Base-by-base conservation (phyloP, 1,284 basidiomycete genomes). In the Volvariella volvacea region DNA sequence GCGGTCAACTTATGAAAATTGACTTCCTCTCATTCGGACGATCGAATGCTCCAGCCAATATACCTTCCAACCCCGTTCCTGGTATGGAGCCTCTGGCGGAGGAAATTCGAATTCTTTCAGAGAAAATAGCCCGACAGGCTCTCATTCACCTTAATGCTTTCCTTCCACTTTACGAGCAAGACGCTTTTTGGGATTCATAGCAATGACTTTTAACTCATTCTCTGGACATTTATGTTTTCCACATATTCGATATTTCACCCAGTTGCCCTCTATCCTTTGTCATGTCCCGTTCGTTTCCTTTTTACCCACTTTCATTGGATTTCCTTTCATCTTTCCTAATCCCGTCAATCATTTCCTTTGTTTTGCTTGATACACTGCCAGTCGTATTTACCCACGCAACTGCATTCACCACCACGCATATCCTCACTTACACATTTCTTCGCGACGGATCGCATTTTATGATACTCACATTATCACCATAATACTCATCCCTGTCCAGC, bases 141-240 rank as follows among this genome's bases (percentile, higher is more conserved):
- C 65, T 76, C 41, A 79, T 88, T 50, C 87, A 90, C 59, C 67
- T 87, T 44, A 76, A 80, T 52, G 80, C 85, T 39, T 89, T 87
- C 59, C 66, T 84, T 34, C 73, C 77, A 21, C 60, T 88, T 46
- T 90, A 90, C 63, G 82, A 85, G 61, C 74, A 76, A 55, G 71
- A 78, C 49, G 74, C 73, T 46, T 79, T 84, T 60, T 59, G 68
- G 50, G 49, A 51, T 20, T 34, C 46, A 33, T 48, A 38, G 22
- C 20, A 15, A 15, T 16, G n/a, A n/a, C n/a, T n/a, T n/a, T 15
- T 22, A 47, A 19, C 14, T 6, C 34, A 36, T 36, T 20, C 14
- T 20, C 34, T 20, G 34, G 41, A 42, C 41, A n/a, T 22, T 19
- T 10, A 9, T 37, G 20, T 31, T 17, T 20, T 43, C 31, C 15